Conservation (phyloP, 2,329 filamentous ascomycete species). For the Ambrosiella cleistominuta region DNA sequence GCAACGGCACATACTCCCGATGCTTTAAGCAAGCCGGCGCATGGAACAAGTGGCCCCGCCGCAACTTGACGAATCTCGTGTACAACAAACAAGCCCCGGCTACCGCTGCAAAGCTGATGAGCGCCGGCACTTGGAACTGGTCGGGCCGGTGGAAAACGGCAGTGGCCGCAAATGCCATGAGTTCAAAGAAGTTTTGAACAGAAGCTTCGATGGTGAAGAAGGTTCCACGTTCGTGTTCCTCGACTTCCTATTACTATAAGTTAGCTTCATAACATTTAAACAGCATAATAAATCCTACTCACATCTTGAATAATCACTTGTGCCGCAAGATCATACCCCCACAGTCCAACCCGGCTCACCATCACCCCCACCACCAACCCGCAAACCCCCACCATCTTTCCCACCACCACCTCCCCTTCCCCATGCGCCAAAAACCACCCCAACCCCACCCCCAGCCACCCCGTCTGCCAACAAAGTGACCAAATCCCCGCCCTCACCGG, state of each 20-base stretch:
- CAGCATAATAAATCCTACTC: constrained; percentile 13
- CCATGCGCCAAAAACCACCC: constrained; percentile 23
- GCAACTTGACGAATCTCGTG: constrained; percentile 18
- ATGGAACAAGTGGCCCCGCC: constrained; percentile 21
- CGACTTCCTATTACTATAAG: constrained; percentile 29
- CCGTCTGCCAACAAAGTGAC: constrained; percentile 51
- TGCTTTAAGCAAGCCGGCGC: constrained; percentile 12
- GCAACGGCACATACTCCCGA: neutral
- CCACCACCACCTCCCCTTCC: constrained; percentile 8
- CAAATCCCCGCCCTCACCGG: constrained; percentile 50
- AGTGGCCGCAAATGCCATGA: constrained; percentile 47
- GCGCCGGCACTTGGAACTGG: constrained; percentile 46
- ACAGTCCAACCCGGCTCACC: constrained; percentile 40
- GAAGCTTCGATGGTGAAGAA: constrained; percentile 54
- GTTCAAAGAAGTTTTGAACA: constrained; percentile 52
- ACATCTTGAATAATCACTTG: constrained; percentile 47
- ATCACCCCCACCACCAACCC: constrained; percentile 33
- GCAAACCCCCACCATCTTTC: constrained; percentile 23
- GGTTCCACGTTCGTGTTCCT: constrained; percentile 37
- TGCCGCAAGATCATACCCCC: constrained; percentile 43
- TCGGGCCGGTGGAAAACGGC: constrained; percentile 44
- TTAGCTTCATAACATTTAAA: neutral
- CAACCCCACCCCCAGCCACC: constrained; percentile 30
- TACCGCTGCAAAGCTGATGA: constrained; percentile 39
- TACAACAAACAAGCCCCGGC: constrained; percentile 18